Conservation (phyloP, 2,329 filamentous ascomycete species). For the Verticillium nonalfalfae region DNA sequence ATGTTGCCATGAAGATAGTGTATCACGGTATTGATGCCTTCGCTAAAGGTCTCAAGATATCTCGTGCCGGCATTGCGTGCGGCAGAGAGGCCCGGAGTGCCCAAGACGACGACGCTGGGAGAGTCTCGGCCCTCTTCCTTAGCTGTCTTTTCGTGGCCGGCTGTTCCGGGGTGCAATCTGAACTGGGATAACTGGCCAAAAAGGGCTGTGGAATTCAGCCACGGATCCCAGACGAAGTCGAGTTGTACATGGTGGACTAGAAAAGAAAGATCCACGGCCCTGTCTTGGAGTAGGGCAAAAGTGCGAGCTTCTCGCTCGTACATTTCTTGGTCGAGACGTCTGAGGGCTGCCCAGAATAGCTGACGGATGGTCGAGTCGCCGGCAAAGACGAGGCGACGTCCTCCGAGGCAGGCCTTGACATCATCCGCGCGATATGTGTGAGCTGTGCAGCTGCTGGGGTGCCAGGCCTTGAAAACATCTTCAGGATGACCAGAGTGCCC, state of each 20-base stretch:
- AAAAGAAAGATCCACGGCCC: constrained; percentile 6
- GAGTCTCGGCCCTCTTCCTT: constrained; percentile 11
- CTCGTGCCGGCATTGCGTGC: constrained; percentile 40
- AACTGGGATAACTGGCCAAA: constrained; percentile 8
- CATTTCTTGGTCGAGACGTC: constrained; percentile 6
- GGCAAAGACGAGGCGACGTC: constrained; percentile 48
- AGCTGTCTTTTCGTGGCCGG: constrained; percentile 6
- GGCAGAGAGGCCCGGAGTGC: constrained; percentile 48
- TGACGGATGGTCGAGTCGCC: constrained; percentile 56
- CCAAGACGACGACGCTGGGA: constrained; percentile 43
- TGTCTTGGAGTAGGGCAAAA: constrained; percentile 7
- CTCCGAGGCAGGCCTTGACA: constrained; percentile 43
- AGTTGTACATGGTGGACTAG: constrained; percentile 8
- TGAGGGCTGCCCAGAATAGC: constrained; percentile 46
- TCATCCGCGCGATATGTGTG: constrained; percentile 47
- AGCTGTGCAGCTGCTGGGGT: constrained; percentile 53
- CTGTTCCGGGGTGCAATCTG: constrained; percentile 6
- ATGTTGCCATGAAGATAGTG: constrained; percentile 22
- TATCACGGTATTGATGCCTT: constrained; percentile 37
- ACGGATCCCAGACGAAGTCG: constrained; percentile 54
- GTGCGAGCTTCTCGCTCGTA: constrained; percentile 5
- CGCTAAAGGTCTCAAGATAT: constrained; percentile 36
- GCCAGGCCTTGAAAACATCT: constrained; percentile 42
- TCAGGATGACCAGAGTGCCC: constrained; percentile 12
- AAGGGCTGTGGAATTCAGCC: constrained; percentile 37